Base-by-base conservation (phyloP, 306 rosid species). In the Neltuma alba region DNA sequence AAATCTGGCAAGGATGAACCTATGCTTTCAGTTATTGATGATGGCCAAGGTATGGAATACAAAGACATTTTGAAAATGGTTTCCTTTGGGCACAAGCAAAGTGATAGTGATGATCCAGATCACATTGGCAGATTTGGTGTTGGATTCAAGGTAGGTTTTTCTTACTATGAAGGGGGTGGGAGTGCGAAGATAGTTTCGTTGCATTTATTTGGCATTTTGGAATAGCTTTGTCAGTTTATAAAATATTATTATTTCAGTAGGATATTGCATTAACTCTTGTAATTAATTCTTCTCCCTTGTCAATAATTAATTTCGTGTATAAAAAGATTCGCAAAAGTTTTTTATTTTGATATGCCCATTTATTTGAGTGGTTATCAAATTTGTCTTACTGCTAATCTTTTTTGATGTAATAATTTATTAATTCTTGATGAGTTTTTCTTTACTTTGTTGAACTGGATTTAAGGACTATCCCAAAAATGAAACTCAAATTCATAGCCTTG, bases 41-140 rank as follows among this genome's bases (percentile, higher is more conserved):
- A 89, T 80, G 92, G 92, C 61, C 79, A 71, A 8, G 92, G 92
- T 72, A 89, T 89, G 92, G 81, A 69, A 77, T 86, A 86, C 79
- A 82, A 80, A 7, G 90, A 86, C 66, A 54, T 89, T 71, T 54
- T 86, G 77, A 82, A 68, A 74, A 89, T 89, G 92, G 81, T 83
- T 58, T 84, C 79, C 66, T 79, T 89, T 75, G 92, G 90, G 27
- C 92, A 86, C 74, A 89, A 84, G 37, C 80, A 70, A 28, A 82
- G 81, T 54, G 75, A 80, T 34, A 41, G 60, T 64, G 82, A 77
- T 28, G 77, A 80, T 61, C 74, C 37, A 57, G 86, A 84, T 77
- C 88, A 70, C 62, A 89, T 89, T 78, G 92, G 92, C 75, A 89
- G 85, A 82, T 88, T 84, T 82, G 90, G 92, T 41, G 79, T 88